Evolutionary conservation across 2,329 filamentous ascomycete species (phyloP).

Genomic region (Alternaria metachromatica): DNA sequence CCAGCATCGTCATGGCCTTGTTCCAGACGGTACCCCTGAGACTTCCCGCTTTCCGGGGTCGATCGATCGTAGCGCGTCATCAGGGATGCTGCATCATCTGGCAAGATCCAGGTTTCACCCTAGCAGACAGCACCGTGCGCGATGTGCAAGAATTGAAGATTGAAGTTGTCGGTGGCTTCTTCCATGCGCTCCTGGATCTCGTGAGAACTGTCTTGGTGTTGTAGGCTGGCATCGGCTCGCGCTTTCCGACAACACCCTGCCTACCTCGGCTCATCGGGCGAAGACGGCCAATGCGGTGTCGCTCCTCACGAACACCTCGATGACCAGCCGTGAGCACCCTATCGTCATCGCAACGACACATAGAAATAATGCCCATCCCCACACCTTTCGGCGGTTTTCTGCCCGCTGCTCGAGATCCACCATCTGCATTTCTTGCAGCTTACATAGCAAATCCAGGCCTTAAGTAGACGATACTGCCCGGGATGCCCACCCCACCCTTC

Average conservation of each 20-base stretch:
- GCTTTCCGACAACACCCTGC: conserved; percentile 11
- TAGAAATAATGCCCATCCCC: conserved; percentile 26
- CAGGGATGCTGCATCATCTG: background rate
- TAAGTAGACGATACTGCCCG: conserved; percentile 4
- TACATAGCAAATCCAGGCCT: background rate
- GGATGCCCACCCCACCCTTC: conserved; percentile 47
- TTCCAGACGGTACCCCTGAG: background rate
- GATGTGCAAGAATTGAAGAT: background rate
- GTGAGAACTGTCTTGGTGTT: conserved; percentile 12
- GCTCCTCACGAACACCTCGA: conserved; percentile 70
- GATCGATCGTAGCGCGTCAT: background rate
- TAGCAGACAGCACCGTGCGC: background rate
- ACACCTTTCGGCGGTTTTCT: conserved; percentile 20
- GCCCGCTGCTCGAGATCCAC: conserved; percentile 11
- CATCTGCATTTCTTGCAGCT: conserved; percentile 9
- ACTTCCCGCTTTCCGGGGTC: conserved; percentile 1
- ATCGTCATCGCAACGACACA: conserved; percentile 66
- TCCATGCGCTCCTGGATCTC: background rate
- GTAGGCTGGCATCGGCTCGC: conserved; percentile 16
- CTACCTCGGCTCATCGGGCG: conserved; percentile 28
- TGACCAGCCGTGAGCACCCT: conserved; percentile 60
- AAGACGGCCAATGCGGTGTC: conserved; percentile 63
- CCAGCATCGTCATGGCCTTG: conserved; percentile 12
- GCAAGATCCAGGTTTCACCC: background rate
- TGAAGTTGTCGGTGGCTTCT: background rate